Base-by-base conservation (phyloP, 257 asterid genomes). In the Ocimum tenuiflorum region DNA sequence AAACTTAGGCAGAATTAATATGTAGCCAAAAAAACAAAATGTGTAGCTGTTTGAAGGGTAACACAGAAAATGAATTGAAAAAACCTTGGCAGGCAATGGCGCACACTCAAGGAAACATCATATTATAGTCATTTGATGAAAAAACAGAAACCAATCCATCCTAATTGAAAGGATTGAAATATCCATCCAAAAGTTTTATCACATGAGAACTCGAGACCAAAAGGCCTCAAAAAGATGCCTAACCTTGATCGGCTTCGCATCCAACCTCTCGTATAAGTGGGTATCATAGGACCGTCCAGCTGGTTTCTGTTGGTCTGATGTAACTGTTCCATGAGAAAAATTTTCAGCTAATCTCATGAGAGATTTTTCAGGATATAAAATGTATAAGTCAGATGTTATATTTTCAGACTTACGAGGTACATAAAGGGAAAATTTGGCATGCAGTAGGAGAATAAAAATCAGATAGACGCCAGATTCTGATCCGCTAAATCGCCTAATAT, bases 231-330 rank as follows among this genome's bases (percentile, higher is more conserved):
- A 60, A 41, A 42, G 73, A 48, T 46, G 63, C 73, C 86, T 75
- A 65, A 89, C 96, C 96, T 86, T 87, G 81, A 79, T 54, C 66
- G 79, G 65, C 55, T 79, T 84, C 68, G 78, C 73, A 61, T 86
- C 92, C 64, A 72, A 69, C 53, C 75, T 80, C 83, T 86, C 91
- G 57, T 78, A 77, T 58, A 81, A 69, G 70, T 76, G 81, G 73
- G 85, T 61, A 52, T 86, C 92, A 70, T 65, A 80, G 60, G 85
- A 73, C 71, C 74, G 73, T 61, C 78, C 80, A 52, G 68, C 75
- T 56, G 81, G 79, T 60, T 77, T 80, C 68, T 73, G 83, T 65
- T 80, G 88, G 67, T 71, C 81, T 22, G 84, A 65, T 59, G 85
- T n/a, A 78, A 81, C 85, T 80, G 86, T 75, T 63, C 55, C 65